Conservation (phyloP, 805 yeast genomes). For the Spencermartinsiella europaea region DNA sequence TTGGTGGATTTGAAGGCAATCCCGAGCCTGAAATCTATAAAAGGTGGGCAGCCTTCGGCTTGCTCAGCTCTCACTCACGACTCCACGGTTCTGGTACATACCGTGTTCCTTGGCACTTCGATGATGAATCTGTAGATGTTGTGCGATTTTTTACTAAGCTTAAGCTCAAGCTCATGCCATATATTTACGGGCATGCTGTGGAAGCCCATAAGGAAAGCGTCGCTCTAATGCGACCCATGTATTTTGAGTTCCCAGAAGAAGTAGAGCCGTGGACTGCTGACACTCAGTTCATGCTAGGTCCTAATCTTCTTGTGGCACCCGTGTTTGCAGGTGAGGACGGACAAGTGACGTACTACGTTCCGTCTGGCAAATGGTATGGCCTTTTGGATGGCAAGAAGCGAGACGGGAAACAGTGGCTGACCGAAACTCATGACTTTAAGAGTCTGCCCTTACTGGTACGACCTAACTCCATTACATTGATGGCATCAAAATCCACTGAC, state of each 20-base stretch:
- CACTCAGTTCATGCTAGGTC: no score
- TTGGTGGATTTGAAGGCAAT: conserved; percentile 38
- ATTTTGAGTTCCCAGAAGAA: conserved; percentile 34
- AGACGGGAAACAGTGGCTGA: conserved; percentile 26
- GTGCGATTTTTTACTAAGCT: conserved; percentile 32
- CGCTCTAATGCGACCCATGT: conserved; percentile 34
- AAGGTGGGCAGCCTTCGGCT: conserved; percentile 39
- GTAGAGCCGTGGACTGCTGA: conserved; percentile 28
- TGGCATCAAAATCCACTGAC: no score
- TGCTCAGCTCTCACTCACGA: conserved; percentile 36
- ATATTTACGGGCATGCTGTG: conserved; percentile 29
- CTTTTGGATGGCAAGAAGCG: conserved; percentile 33
- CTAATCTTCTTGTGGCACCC: conserved; percentile 46
- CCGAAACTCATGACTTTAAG: conserved; percentile 31
- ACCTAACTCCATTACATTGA: conserved; percentile 29
- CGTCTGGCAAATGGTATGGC: conserved; percentile 36
- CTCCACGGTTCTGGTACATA: conserved; percentile 36
- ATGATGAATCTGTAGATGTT: conserved; percentile 35
- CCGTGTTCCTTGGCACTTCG: conserved; percentile 39
- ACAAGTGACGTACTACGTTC: conserved; percentile 31
- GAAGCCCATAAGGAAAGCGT: conserved; percentile 29
- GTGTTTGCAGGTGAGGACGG: conserved; percentile 68
- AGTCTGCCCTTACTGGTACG: conserved; percentile 33
- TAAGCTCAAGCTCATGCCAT: conserved; percentile 35
- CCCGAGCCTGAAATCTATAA: conserved; percentile 37